phyloP scores from a whole-genome alignment of 176 grass and related monocot species.

The Ensete ventricosum region DNA sequence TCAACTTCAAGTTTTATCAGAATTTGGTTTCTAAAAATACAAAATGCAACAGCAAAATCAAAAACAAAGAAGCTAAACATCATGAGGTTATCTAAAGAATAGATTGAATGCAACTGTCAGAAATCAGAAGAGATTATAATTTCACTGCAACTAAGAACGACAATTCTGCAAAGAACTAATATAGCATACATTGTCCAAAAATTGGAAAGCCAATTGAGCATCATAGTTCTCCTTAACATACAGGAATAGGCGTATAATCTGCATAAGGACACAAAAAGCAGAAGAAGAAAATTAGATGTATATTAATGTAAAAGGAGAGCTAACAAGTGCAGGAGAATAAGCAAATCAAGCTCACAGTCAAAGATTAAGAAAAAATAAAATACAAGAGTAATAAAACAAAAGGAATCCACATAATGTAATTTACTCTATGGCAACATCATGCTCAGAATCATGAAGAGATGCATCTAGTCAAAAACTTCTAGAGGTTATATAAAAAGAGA shows the following conservation, averaged over 20 bases:
- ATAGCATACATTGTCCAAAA: constrained; percentile 76
- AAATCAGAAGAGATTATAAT: neutral
- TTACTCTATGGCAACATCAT: neutral
- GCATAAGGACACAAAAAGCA: constrained; percentile 30
- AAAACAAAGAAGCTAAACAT: neutral
- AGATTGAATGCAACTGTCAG: neutral
- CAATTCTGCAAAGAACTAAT: constrained; percentile 13
- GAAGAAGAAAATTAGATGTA: constrained; percentile 7
- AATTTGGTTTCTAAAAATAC: neutral
- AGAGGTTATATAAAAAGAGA: neutral
- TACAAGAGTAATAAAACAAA: neutral
- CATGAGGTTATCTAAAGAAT: neutral
- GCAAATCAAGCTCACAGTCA: neutral
- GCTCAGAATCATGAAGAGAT: neutral
- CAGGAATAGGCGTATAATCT: constrained; percentile 88
- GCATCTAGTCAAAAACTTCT: neutral
- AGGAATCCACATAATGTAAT: neutral
- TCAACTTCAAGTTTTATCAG: neutral
- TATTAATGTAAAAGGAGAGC: neutral
- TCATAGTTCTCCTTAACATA: constrained; percentile 86
- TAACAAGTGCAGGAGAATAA: neutral
- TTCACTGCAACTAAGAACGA: neutral
- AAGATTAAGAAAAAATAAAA: neutral
- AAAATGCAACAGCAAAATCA: neutral
- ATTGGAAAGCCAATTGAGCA: constrained; percentile 75